Conservation (phyloP, 169 alveolate genomes). For the Toxoplasma gondii region DNA sequence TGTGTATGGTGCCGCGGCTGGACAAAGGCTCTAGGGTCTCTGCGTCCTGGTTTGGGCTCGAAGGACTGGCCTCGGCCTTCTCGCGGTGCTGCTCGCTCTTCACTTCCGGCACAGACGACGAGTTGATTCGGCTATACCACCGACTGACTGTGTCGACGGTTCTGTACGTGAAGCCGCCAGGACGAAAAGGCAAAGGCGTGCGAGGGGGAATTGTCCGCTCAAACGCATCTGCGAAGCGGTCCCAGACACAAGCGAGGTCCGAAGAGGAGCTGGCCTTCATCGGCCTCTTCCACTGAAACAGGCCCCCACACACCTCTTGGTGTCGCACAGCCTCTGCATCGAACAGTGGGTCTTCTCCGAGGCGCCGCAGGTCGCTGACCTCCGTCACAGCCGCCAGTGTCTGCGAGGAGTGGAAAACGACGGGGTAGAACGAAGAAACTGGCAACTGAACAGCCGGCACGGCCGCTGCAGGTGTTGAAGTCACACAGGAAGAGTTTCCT, state of each 20-base stretch:
- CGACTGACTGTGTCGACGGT: slow-evolving; percentile 6
- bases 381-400: not conserved
- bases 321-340: not conserved
- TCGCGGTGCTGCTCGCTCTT: no score
- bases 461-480: no score
- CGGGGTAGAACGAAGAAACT: no score
- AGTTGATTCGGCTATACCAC: no score
- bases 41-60: no score
- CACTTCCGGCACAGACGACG: no score
- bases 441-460: no score
- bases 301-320: slow-evolving; percentile 17
- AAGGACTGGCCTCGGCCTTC: no score
- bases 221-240: not conserved
- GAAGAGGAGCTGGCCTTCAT: not conserved
- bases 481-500: no score
- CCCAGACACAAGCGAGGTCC: not conserved
- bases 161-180: not conserved
- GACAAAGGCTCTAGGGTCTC: no score
- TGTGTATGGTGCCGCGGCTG: no score
- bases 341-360: not conserved
- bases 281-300: not conserved
- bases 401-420: no score
- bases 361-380: not conserved
- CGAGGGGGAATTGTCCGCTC: not conserved
- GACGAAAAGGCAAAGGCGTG: not conserved